Evolutionary conservation across 768 basidiomycete species (phyloP).

Genomic region (Termitomyces sp.): DNA sequence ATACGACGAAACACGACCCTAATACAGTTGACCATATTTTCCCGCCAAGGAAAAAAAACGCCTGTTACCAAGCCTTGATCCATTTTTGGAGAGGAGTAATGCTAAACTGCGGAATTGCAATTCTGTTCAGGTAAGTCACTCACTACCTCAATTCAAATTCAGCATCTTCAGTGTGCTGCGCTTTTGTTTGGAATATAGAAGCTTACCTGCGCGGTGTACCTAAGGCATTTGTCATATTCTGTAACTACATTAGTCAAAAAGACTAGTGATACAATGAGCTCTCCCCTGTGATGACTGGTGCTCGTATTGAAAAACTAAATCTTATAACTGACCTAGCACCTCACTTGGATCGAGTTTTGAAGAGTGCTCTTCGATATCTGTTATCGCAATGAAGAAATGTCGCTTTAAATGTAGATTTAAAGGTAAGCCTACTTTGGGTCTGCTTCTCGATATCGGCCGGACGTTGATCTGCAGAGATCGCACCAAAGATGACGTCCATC

Average conservation of each 20-base stretch:
- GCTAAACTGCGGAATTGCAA: not conserved
- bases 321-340: too few relatives aligned
- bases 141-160: not conserved
- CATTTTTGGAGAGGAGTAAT: not conserved
- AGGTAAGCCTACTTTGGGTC: not conserved
- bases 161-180: not conserved
- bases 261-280: not conserved
- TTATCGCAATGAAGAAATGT: not conserved
- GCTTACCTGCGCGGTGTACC: not conserved
- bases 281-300: not conserved
- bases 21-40: too few relatives aligned
- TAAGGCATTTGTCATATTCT: too few relatives aligned
- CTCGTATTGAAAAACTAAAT: not conserved
- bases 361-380: too few relatives aligned
- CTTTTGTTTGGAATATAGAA: not conserved
- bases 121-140: not conserved
- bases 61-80: not conserved
- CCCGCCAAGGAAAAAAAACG: not conserved
- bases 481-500: slow-evolving; percentile 54
- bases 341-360: not conserved
- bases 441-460: slow-evolving; percentile 3
- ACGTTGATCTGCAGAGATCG: slow-evolving; percentile 30
- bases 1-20: too few relatives aligned
- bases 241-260: not conserved
- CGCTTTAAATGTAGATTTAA: not conserved